Conservation (phyloP, 345 rosid species). For the Pseudoturritis turrita region DNA sequence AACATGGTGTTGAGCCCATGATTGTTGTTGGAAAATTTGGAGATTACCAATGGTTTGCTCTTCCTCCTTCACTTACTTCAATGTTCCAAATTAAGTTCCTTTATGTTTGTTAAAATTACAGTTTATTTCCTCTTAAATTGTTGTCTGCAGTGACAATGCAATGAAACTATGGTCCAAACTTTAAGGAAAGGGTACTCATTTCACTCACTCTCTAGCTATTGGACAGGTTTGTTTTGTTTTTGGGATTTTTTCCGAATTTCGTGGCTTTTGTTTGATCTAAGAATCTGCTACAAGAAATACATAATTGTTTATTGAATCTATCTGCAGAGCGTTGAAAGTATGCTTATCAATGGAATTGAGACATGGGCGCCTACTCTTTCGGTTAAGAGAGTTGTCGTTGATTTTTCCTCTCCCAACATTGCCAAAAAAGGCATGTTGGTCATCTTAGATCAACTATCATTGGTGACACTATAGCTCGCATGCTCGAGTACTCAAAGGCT, state of each 20-base stretch:
- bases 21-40: conserved; percentile 53
- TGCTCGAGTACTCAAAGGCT: conserved; percentile 83
- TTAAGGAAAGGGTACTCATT: conserved; percentile 50
- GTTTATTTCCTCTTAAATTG: background rate
- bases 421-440: conserved; percentile 96
- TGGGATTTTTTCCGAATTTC: background rate
- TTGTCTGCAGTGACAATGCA: conserved; percentile 60
- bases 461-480: conserved; percentile 84
- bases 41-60: conserved; percentile 77
- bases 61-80: background rate
- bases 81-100: background rate
- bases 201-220: conserved; percentile 49
- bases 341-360: conserved; percentile 73
- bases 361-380: conserved; percentile 64
- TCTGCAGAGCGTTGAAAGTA: conserved; percentile 56
- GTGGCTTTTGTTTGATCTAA: background rate
- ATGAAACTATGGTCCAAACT: conserved; percentile 67
- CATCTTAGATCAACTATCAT: conserved; percentile 86
- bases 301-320: too few relatives aligned
- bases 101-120: background rate
- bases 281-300: too few relatives aligned
- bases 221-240: conserved; percentile 46
- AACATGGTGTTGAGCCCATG: conserved; percentile 51
- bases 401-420: conserved; percentile 88
- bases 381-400: conserved; percentile 67